Base-by-base conservation (phyloP, 2,329 filamentous ascomycete species). In the Sarocladium strictum region DNA sequence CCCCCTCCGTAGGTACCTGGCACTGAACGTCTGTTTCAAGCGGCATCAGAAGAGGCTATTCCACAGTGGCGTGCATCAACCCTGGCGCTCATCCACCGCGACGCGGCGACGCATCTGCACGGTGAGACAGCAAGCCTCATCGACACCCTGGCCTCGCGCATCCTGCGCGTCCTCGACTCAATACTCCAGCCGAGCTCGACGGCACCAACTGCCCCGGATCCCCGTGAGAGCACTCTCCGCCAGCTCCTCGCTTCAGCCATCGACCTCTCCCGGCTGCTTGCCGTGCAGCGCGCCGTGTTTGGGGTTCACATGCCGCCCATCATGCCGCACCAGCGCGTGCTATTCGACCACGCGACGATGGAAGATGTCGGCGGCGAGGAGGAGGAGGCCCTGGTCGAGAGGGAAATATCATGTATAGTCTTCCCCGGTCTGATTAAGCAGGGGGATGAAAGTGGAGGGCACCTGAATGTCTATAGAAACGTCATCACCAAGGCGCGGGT, bases 1-100 rank as follows among this genome's bases (percentile, higher is more conserved):
- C 35, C 5, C 35, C n/a, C 35, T 38, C 7, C 15, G 12, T 5
- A n/a, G n/a, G n/a, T n/a, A n/a, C n/a, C n/a, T 38, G 35, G 11
- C 35, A 10, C 35, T 15, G 5, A 15, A n/a, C 35, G 35, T 7
- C 35, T 43, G 7, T 14, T 43, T 23, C 6, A 3, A 67, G 63
- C 66, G 70, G 73, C 71, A 50, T 74, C 78, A 4, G 70, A 72
- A 45, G 77, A 81, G 58, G 72, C 77, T 27, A 75, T 84, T 58
- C 86, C 86, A 63, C 79, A 84, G 63, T 87, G 84, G 84, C 81
- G 85, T 37, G 81, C 84, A 5, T 73, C 76, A n/a, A 87, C 84
- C 1, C 73, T 87, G 38, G 74, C 79, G 24, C 73, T 84, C 41
- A 66, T 87, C 52, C 76, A 76, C 54, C 80, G 80, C 61, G 79